A percentile compares a stretch with the other conserved stretches of the same genome.
phyloP scores from a whole-genome alignment of 805 yeast genomes.

The Yueomyces sinensis region DNA sequence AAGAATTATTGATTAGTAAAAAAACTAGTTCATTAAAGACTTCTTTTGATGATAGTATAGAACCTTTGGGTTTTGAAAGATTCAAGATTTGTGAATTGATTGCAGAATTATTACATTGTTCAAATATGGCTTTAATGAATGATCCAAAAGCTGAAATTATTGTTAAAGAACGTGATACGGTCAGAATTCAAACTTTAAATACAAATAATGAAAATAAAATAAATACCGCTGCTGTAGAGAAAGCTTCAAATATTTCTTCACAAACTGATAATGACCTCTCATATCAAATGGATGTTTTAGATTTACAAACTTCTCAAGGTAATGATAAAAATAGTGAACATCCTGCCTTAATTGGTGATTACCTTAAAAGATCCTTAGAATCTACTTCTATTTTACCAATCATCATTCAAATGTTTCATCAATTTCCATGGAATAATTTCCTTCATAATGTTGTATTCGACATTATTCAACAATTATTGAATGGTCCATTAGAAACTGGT shows the following conservation, averaged over 20 bases:
- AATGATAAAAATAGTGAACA: conserved; percentile 1
- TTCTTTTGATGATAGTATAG: conserved; percentile 41
- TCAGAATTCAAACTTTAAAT: conserved; percentile 25
- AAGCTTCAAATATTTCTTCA: neutral
- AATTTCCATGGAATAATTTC: conserved; percentile 72
- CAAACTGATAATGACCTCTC: neutral
- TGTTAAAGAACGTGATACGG: conserved; percentile 54
- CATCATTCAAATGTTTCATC: conserved; percentile 53
- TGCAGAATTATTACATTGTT: conserved; percentile 88
- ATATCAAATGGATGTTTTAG: neutral
- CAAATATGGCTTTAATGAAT: conserved; percentile 88
- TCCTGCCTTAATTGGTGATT: conserved; percentile 37
- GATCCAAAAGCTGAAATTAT: conserved; percentile 59
- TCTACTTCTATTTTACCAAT: conserved; percentile 47
- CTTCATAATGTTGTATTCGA: conserved; percentile 78
- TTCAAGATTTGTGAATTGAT: conserved; percentile 85
- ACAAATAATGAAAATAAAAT: conserved; percentile 1
- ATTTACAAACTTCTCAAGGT: neutral
- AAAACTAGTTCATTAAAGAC: conserved; percentile 23
- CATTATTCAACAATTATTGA: conserved; percentile 65
- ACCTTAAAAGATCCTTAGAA: conserved; percentile 49
- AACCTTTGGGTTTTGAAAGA: conserved; percentile 82
- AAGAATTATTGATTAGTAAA: conserved; percentile 37
- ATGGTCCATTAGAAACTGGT: conserved; percentile 58
- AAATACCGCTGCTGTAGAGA: conserved; percentile 5